phyloP scores from a whole-genome alignment of 1,139 yeast genomes.

The Suhomyces panamericanus region DNA sequence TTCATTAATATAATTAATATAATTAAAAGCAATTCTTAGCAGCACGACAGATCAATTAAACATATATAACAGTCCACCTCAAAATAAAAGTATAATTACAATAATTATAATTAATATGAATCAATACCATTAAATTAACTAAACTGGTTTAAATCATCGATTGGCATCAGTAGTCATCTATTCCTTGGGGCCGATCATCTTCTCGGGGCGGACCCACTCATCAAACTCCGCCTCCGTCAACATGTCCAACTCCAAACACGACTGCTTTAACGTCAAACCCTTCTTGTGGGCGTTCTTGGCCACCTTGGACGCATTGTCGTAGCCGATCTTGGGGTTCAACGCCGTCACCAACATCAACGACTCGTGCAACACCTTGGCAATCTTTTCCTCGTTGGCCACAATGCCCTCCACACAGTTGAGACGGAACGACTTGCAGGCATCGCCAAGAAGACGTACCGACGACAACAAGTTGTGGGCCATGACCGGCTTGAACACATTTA shows the following conservation, averaged over 20 bases:
- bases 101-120: too few species aligned
- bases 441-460: conserved; percentile 85
- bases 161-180: too few species aligned
- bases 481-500: conserved; percentile 97
- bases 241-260: conserved; percentile 88
- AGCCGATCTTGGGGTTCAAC: conserved; percentile 97
- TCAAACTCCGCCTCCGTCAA: conserved; percentile 84
- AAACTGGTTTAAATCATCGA: too few species aligned
- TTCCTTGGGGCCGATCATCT: conserved; percentile 86
- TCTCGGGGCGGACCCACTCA: conserved; percentile 96
- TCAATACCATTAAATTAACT: too few species aligned
- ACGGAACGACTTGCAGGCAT: conserved; percentile 87
- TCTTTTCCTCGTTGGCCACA: conserved; percentile 82
- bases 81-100: too few species aligned
- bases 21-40: too few species aligned
- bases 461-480: conserved; percentile 86
- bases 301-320: conserved; percentile 94
- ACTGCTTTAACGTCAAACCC: conserved; percentile 91
- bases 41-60: too few species aligned
- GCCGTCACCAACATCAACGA: conserved; percentile 98
- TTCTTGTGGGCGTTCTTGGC: conserved; percentile 99
- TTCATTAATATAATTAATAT: too few species aligned
- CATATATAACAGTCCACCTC: too few species aligned
- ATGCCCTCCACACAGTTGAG: conserved; percentile 94
- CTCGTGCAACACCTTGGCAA: conserved; percentile 83